Evolutionary conservation across 108 stramenopile genomes (phyloP).

Genomic region (Tribonema minus): DNA sequence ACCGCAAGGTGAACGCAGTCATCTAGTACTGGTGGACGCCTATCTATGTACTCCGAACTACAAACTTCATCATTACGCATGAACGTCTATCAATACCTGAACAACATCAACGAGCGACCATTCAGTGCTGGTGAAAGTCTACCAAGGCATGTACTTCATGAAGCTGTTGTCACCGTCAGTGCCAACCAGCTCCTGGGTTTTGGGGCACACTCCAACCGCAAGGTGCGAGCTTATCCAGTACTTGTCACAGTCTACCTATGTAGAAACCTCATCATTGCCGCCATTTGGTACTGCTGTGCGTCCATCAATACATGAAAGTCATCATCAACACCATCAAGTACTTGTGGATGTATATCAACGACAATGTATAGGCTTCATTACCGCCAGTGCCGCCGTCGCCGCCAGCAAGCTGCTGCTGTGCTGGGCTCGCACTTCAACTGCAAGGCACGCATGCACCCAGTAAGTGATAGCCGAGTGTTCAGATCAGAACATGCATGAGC

Average conservation of each 20-base stretch:
- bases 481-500: too few relatives aligned
- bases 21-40: background rate
- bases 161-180: slow-evolving; percentile 57
- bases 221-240: background rate
- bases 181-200: slow-evolving; percentile 74
- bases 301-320: too few relatives aligned
- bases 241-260: background rate
- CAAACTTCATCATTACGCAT: background rate
- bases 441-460: too few relatives aligned
- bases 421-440: too few relatives aligned
- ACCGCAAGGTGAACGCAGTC: background rate
- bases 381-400: slow-evolving; percentile 64
- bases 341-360: too few relatives aligned
- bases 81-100: too few relatives aligned
- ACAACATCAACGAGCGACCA: too few relatives aligned
- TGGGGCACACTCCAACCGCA: slow-evolving; percentile 8
- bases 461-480: too few relatives aligned
- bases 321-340: too few relatives aligned
- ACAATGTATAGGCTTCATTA: slow-evolving; percentile 48
- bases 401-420: too few relatives aligned
- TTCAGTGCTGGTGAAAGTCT: too few relatives aligned
- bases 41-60: background rate
- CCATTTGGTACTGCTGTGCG: background rate
- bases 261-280: background rate
- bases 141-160: too few relatives aligned